Evolutionary conservation across 1,139 yeast genomes (phyloP).

Genomic region (Geotrichum europaeum): DNA sequence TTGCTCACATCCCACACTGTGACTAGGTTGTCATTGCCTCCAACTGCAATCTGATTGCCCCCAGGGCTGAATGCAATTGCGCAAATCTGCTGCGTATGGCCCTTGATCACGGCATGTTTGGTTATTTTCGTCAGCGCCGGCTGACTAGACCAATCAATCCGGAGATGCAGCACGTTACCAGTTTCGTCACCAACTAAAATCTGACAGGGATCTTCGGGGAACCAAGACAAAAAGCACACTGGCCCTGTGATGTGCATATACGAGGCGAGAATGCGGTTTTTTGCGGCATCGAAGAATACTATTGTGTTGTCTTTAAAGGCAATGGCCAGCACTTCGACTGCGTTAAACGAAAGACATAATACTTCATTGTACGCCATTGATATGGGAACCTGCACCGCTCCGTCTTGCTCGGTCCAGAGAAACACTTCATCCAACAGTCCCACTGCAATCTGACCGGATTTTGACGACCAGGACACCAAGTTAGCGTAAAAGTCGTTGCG

Average conservation of each 20-base stretch:
- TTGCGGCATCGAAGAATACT: conserved; percentile 36
- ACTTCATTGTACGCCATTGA: conserved; percentile 34
- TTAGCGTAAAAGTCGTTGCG: conserved; percentile 79
- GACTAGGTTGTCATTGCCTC: conserved; percentile 69
- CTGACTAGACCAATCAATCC: conserved; percentile 33
- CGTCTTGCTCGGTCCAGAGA: conserved; percentile 56
- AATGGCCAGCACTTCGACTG: conserved; percentile 45
- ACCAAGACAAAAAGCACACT: conserved; percentile 62
- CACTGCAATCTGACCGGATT: conserved; percentile 50
- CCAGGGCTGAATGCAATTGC: conserved; percentile 51
- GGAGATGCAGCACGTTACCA: conserved; percentile 47
- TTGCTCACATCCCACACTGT: conserved; percentile 57
- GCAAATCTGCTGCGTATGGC: conserved; percentile 18
- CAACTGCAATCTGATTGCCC: conserved; percentile 52
- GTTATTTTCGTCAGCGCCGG: conserved; percentile 16
- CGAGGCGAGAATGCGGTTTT: conserved; percentile 25
- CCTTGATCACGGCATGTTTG: conserved; percentile 26
- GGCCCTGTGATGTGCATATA: conserved; percentile 37
- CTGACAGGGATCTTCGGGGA: conserved; percentile 35
- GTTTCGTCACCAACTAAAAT: conserved; percentile 64
- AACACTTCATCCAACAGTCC: conserved; percentile 60
- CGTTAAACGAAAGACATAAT: conserved; percentile 46
- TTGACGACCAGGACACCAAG: conserved; percentile 65
- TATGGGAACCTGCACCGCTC: conserved; percentile 34
- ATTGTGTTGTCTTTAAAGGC: conserved; percentile 54